phyloP scores from a whole-genome alignment of 345 rosid species.

The Eucalyptus marginata region DNA sequence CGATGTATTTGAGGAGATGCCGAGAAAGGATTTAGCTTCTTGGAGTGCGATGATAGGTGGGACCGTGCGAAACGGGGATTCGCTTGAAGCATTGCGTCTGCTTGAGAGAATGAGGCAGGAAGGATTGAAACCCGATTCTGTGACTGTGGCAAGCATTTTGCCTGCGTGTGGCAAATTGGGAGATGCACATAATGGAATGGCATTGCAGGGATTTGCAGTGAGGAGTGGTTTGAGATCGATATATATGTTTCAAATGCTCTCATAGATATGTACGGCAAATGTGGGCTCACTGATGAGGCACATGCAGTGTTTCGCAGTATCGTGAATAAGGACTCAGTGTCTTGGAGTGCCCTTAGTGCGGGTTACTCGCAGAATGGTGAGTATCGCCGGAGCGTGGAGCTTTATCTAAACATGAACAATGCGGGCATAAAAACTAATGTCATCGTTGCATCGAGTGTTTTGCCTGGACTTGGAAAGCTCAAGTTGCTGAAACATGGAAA shows the following conservation, averaged over 20 bases:
- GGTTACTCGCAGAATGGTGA: constrained; percentile 35
- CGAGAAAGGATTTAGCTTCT: constrained; percentile 28
- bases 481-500: constrained; percentile 32
- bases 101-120: constrained; percentile 21
- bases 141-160: constrained; percentile 11
- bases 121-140: constrained; percentile 14
- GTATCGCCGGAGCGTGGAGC: constrained; percentile 8
- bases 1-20: constrained; percentile 22
- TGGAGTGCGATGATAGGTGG: constrained; percentile 50
- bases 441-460: constrained; percentile 24
- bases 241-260: constrained; percentile 45
- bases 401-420: constrained; percentile 22
- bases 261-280: constrained; percentile 46
- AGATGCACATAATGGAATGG: constrained; percentile 8
- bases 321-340: constrained; percentile 21
- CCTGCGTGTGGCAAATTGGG: constrained; percentile 16
- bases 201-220: constrained; percentile 13
- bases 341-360: constrained; percentile 44
- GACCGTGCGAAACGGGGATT: constrained; percentile 16
- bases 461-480: constrained; percentile 34
- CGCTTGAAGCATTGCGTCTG: constrained; percentile 8
- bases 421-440: constrained; percentile 23
- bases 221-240: constrained; percentile 15
- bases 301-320: constrained; percentile 13
- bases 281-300: constrained; percentile 21